phyloP scores from a whole-genome alignment of 2,329 filamentous ascomycete species.

The Fusarium penzigii region DNA sequence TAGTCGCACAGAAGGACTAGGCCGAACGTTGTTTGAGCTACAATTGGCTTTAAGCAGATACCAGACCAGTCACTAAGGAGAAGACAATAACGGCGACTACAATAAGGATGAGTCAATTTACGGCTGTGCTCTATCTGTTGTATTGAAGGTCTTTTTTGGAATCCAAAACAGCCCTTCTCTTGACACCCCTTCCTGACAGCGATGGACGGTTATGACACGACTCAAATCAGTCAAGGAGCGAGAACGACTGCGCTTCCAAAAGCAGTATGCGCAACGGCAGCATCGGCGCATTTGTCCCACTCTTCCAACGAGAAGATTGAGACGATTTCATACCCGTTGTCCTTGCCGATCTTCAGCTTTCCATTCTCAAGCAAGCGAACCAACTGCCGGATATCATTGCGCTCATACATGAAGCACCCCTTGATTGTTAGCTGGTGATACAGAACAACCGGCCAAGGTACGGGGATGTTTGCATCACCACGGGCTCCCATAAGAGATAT shows the following conservation, averaged over 20 bases:
- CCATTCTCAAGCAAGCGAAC: slow-evolving; percentile 17
- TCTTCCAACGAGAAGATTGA: slow-evolving; percentile 14
- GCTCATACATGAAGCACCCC: slow-evolving; percentile 44
- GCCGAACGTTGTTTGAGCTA: slow-evolving; percentile 21
- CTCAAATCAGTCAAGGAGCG: slow-evolving; percentile 2
- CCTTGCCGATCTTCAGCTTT: slow-evolving; percentile 12
- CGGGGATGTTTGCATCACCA: slow-evolving; percentile 28
- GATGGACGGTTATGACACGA: too few relatives aligned
- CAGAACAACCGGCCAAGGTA: slow-evolving; percentile 23
- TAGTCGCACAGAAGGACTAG: slow-evolving; percentile 11
- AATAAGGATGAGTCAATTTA: background rate
- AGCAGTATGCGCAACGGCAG: slow-evolving; percentile 9
- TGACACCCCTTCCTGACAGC: too few relatives aligned
- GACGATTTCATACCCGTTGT: slow-evolving; percentile 13
- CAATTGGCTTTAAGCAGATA: slow-evolving; percentile 4
- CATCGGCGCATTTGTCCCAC: slow-evolving; percentile 17
- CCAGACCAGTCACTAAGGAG: background rate
- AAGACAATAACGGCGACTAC: background rate
- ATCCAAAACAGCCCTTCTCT: too few relatives aligned
- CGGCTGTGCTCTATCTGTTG: too few relatives aligned
- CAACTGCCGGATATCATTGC: slow-evolving; percentile 13
- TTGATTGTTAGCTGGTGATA: slow-evolving; percentile 37
- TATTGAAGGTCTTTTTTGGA: too few relatives aligned
- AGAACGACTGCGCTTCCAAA: slow-evolving; percentile 16
- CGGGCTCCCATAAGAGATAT: slow-evolving; percentile 31